Evolutionary conservation across 345 rosid genomes (phyloP), one percentile per base, ranked within the genome.

Genomic region (Laguncularia racemosa): DNA sequence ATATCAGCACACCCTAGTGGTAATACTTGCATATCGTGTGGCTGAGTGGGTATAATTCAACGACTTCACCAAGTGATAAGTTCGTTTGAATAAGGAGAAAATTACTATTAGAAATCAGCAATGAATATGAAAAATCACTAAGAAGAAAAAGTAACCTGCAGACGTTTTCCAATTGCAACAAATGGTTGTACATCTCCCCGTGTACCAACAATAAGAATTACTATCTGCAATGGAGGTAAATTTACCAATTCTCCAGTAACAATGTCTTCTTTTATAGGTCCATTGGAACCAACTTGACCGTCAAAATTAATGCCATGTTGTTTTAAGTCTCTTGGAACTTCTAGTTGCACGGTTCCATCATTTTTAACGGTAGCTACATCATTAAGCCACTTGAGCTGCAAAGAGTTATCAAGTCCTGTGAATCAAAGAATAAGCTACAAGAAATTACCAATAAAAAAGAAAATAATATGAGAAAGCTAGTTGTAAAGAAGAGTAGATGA

Each of bases 161-260:
- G 71, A 49, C 79, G 75, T 67, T 75, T 79, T 20, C 84, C 88
- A 49, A 82, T 83, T 15, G 88, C 88, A 64, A 83, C 58, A 65
- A 83, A 83, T 15, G 88, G 88, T 20, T 83, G 88, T 48, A 83
- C 88, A 71, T 83, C 88, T 62, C 88, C 88, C 17, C 83, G 78
- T 1, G 88, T 79, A 57, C 86, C 86, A 56, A 81, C 86, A 53
- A 81, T 81, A 65, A 81, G 86, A 75, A 81, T 73, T 54, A 78
- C 81, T 65, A 79, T 83, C 58, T 80, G 79, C 43, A 80, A 62
- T 6, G 83, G 81, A 57, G 68, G 86, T 63, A 78, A 20, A 60
- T 48, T 48, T 4, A 26, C 56, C 49, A 69, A 43, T 12, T 56
- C 70, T 46, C 48, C 63, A 46, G 28, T 33, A 53, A 52, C 47